phyloP scores from a whole-genome alignment of 306 rosid genomes.

The Fagus crenata region DNA sequence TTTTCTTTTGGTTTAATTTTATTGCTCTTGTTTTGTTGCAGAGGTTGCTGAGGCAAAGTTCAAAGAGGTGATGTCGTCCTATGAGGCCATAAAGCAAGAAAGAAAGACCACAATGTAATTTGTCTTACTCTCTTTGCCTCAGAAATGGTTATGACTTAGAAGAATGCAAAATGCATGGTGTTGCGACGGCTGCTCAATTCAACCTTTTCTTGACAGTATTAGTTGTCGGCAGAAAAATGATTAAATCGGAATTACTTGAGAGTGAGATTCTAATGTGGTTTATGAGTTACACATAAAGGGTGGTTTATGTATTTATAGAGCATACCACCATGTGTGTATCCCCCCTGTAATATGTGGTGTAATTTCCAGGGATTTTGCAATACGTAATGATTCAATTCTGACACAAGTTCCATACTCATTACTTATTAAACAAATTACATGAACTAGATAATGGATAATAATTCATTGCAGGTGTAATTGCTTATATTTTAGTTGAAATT shows the following conservation, averaged over 20 bases:
- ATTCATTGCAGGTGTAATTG: background rate
- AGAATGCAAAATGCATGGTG: constrained; percentile 24
- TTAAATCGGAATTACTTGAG: constrained; percentile 23
- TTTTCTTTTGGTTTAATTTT: background rate
- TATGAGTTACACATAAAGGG: constrained; percentile 13
- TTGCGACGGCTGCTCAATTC: constrained; percentile 24
- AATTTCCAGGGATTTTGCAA: background rate
- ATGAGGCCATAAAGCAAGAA: constrained; percentile 90
- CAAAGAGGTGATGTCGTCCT: constrained; percentile 88
- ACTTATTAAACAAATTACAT: background rate
- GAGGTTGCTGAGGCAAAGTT: constrained; percentile 92
- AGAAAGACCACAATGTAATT: constrained; percentile 44
- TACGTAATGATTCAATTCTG: background rate
- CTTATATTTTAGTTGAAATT: background rate
- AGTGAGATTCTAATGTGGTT: constrained; percentile 14
- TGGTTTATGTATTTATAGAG: constrained; percentile 19
- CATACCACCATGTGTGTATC: constrained; percentile 3
- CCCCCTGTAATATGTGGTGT: constrained; percentile 2
- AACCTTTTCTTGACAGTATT: constrained; percentile 15
- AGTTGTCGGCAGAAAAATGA: constrained; percentile 30
- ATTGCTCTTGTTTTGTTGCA: constrained; percentile 41
- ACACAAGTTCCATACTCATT: background rate
- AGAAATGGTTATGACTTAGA: constrained; percentile 1
- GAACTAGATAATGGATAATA: background rate
- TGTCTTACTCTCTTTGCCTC: constrained; percentile 7